phyloP scores from a whole-genome alignment of 2,329 filamentous ascomycete genomes.

The Pezicula neosporulosa region DNA sequence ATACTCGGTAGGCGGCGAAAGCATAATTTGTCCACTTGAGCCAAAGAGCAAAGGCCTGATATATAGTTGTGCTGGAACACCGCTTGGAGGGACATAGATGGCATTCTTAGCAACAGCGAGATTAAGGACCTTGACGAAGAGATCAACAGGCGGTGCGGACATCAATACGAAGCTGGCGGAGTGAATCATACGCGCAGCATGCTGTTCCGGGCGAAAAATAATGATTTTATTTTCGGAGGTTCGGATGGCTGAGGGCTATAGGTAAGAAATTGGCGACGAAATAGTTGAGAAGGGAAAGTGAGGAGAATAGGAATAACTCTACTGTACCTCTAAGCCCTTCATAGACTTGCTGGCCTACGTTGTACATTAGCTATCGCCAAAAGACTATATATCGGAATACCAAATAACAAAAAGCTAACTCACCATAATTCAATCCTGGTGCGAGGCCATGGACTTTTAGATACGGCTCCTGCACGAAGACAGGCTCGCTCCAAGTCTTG shows the following conservation, averaged over 20 bases:
- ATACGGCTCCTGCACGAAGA: no score
- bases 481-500: no score
- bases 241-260: conserved; percentile 48
- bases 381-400: no score
- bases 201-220: conserved; percentile 61
- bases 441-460: no score
- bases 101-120: conserved; percentile 78
- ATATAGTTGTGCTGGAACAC: conserved; percentile 84
- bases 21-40: conserved; percentile 78
- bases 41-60: conserved; percentile 84
- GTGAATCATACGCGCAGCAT: conserved; percentile 60
- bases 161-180: conserved; percentile 61
- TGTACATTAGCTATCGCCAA: no score
- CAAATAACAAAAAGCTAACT: no score
- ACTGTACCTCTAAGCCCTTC: conserved; percentile 55
- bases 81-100: conserved; percentile 81
- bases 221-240: conserved; percentile 53
- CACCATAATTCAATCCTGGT: no score
- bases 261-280: no score
- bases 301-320: background rate
- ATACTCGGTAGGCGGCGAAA: conserved; percentile 79
- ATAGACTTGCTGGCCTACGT: no score
- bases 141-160: conserved; percentile 54
- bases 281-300: background rate
- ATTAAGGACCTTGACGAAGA: conserved; percentile 56